Evolutionary conservation across 148 eudicot species (phyloP), one percentile per base, ranked within the genome.

Genomic region (Diospyros kaki): DNA sequence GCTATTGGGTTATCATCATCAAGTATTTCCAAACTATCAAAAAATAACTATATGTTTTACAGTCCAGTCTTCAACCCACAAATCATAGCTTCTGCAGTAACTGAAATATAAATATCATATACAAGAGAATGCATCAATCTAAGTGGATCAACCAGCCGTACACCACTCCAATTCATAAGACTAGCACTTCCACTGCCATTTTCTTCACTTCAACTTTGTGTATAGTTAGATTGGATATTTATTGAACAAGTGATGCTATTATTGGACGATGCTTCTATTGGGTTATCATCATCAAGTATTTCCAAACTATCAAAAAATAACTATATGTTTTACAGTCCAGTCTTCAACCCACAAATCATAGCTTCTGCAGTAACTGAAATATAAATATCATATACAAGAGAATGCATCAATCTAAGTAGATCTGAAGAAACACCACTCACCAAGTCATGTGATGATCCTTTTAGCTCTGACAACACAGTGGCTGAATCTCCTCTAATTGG

Each of bases 401-500:
- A 56, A 58, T 9, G 45, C 48, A 38, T 56, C 50, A 41, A 58
- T 61, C 64, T 15, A 42, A 55, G 43, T 72, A 52, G 11, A 51
- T 8, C 41, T 40, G 3, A 68, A 68, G n/a, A 50, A 68, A 50
- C 71, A 75, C 51, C 59, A 74, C 94, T 83, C 84, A 91, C 98
- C 89, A 94, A 81, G 79, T 95, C 98, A 84, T 95, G 97, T 15
- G 98, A 92, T 18, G 98, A 85, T 71, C 69, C 84, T 81, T 89
- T 95, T 66, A 95, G 81, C 78, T 92, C 98, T 55, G 92, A 73
- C 86, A 95, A 77, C 59, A 95, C 89, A 60, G 93, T 55, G 15
- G 96, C 96, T 53, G 98, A 95, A 79, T 95, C 98, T 61, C 83
- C 81, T 82, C 98, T 87, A 39, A 94, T 90, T 12, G 98, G 98